Evolutionary conservation across 2,329 filamentous ascomycete genomes (phyloP), one percentile per base, ranked within the genome.

Genomic region (Fusarium bulbicola): DNA sequence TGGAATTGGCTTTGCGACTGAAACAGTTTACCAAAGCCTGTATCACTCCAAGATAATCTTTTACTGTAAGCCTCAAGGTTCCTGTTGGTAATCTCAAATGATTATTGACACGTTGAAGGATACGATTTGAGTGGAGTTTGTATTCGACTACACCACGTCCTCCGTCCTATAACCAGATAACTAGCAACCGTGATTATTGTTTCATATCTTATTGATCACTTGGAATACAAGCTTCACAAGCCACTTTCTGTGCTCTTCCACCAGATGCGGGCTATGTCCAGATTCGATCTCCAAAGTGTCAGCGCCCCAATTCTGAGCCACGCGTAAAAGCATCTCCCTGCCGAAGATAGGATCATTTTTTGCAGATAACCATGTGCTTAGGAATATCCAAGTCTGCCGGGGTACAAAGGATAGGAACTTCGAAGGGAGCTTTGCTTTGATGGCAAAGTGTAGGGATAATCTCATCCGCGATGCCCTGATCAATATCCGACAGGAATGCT

Each of bases 211-310:
- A 14, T 18, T 42, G 9, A 12, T 53, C 5, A 59, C 28, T 4
- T 34, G 15, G 2, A 11, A 20, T 13, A 75, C 34, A 18, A 74
- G 32, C 7, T 63, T 54, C 20, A 63, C 26, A 7, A 75, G 49
- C 60, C 63, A 47, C n/a, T 52, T 46, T 13, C 59, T 37, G 4
- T 72, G 63, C 4, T 47, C 40, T 2, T 74, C 67, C 1, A 63
- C 45, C 14, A 75, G 28, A 21, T 70, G 74, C 6, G 73, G 70
- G 10, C 73, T 75, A n/a, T 75, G 73, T 1, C 73, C 73, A 10
- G 70, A 68, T 18, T 71, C 63, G 0, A 75, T 53, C 24, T 75
- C 73, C 10, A 74, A 5, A 6, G 53, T 20, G 7, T 20, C 57
- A 3, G 63, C 61, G 4, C 63, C 60, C 67, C 73, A 71, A 20